Base-by-base conservation (phyloP, 352 stramenopile species). In the Hyaloperonospora arabidopsidis region DNA sequence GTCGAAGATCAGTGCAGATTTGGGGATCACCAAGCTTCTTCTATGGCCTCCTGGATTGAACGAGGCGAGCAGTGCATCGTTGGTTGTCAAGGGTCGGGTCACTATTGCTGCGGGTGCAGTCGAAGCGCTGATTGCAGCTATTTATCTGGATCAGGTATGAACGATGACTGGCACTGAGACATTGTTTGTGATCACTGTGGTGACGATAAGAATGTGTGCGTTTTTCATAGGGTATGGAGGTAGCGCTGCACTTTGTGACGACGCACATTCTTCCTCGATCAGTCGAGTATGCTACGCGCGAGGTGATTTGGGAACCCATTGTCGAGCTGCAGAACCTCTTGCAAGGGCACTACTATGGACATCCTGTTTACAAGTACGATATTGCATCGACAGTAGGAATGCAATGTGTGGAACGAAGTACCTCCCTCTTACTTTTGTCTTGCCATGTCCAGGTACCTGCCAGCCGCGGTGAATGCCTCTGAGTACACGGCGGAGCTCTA, bases 81-180 rank as follows among this genome's bases (percentile, higher is more conserved):
- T 57, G 6, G 72, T 75, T 57, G 28, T 63, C n/a, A 83, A 86
- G 67, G 77, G 75, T 14, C 65, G 76, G 10, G 64, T 59, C 22
- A 93, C 83, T 0, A 87, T 93, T 60, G 74, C 89, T 35, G 78
- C 83, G 0, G 82, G 81, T 10, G 79, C 79, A 1, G 59, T 93
- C 14, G 80, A 93, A 46, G 66, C 80, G n/a, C 59, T 91, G 19
- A 89, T 91, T 68, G 80, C 74, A 0, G 80, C 78, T 0, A 65
- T 91, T 15, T 91, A 91, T 56, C 40, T 91, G 19, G 80, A 91
- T 36, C 74, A 89, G 69, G 63, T 68, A 49, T 17, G 38, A 52
- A 44, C 25, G 17, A 2, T 1, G 49, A 49, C 14, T 55, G 32
- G 34, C 23, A 2, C 1, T 32, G 40, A 45, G 21, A 32, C 25